Percentiles rank a stretch among this genome's conserved stretches.
Conservation (phyloP, 768 basidiomycete genomes). For the Naematelia aurantialba region DNA sequence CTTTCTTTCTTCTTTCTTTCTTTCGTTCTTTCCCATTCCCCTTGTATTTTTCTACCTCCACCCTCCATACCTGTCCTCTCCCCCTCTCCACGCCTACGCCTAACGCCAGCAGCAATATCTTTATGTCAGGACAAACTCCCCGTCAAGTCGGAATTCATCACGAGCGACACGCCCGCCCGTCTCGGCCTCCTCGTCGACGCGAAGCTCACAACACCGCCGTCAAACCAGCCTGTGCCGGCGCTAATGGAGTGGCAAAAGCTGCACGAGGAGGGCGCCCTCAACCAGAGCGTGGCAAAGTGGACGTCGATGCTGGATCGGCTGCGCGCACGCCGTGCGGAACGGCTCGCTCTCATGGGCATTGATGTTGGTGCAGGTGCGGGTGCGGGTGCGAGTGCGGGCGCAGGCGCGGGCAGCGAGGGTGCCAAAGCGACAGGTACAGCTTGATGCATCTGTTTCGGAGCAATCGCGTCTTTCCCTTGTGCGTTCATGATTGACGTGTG, state of each 20-base stretch:
- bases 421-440: too few species aligned
- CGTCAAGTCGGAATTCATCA: slow-evolving; percentile 81
- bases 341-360: neutral
- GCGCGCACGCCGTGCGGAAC: neutral
- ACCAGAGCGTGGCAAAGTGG: neutral
- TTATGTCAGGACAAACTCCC: slow-evolving; percentile 86
- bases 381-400: neutral
- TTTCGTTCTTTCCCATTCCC: slow-evolving; percentile 5
- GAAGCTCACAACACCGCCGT: slow-evolving; percentile 17
- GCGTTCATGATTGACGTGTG: too few species aligned
- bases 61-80: neutral
- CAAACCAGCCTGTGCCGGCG: slow-evolving; percentile 26
- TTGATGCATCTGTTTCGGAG: too few species aligned
- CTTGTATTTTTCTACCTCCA: neutral
- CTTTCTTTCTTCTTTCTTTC: neutral
- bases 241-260: slow-evolving; percentile 24
- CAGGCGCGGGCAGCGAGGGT: neutral
- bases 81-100: neutral
- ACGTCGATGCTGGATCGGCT: neutral
- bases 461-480: too few species aligned
- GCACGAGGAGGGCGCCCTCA: slow-evolving; percentile 18
- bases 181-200: slow-evolving; percentile 33
- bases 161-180: slow-evolving; percentile 64
- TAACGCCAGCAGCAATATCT: slow-evolving; percentile 65
- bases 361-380: neutral